phyloP scores from a whole-genome alignment of 129 eudicot species.

The Escallonia rubra region DNA sequence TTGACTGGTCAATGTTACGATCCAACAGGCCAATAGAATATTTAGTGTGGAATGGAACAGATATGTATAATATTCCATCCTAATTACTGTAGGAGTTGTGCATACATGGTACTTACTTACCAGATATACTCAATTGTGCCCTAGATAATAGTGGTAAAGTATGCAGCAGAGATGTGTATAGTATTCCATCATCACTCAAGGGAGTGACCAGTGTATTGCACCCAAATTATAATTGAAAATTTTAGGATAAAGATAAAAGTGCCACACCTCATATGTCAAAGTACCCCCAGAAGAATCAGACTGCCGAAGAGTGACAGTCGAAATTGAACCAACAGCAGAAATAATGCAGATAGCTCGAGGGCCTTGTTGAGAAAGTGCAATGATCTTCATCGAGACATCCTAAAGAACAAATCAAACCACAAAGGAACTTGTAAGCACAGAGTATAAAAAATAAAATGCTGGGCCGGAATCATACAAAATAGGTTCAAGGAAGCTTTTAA shows the following conservation, averaged over 20 bases:
- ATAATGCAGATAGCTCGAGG: constrained; percentile 73
- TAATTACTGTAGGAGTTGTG: too few relatives aligned
- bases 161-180: too few relatives aligned
- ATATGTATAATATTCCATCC: too few relatives aligned
- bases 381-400: constrained; percentile 71
- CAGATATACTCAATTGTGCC: too few relatives aligned
- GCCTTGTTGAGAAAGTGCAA: constrained; percentile 56
- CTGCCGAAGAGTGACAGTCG: constrained; percentile 66
- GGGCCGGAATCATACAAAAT: background rate
- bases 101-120: too few relatives aligned
- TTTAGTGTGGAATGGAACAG: too few relatives aligned
- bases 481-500: background rate
- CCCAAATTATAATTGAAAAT: too few relatives aligned
- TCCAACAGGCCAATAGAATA: too few relatives aligned
- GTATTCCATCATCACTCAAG: too few relatives aligned
- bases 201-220: too few relatives aligned
- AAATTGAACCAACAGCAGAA: constrained; percentile 64
- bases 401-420: constrained; percentile 17
- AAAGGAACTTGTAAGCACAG: background rate
- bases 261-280: constrained; percentile 66
- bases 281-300: constrained; percentile 59
- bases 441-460: background rate
- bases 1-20: too few relatives aligned
- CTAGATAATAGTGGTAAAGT: too few relatives aligned
- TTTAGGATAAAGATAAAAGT: background rate